Evolutionary conservation across 495 filamentous ascomycete genomes (phyloP).

Genomic region (Hypoxylon intermedium): DNA sequence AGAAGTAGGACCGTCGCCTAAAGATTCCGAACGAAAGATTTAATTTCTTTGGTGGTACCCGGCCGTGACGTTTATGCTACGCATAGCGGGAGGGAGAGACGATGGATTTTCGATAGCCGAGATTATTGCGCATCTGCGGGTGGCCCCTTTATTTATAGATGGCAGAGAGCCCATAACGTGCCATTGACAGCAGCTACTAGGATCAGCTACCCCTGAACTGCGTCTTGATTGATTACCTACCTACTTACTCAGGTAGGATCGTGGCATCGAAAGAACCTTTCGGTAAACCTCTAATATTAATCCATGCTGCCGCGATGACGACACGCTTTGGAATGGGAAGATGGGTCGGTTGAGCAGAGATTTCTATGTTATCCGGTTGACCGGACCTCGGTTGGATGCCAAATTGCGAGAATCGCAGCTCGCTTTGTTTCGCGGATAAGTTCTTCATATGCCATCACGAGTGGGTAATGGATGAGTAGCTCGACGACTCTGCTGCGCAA

Average conservation of each 20-base stretch:
- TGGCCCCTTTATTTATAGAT: constrained; percentile 9
- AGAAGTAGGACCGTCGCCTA: constrained; percentile 17
- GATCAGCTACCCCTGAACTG: constrained; percentile 3
- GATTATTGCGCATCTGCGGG: constrained; percentile 28
- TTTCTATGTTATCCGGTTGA: constrained; percentile 23
- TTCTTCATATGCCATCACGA: constrained; percentile 4
- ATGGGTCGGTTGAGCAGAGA: constrained; percentile 3
- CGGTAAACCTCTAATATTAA: constrained; percentile 17
- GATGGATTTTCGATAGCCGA: constrained; percentile 28
- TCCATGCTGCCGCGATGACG: constrained; percentile 14
- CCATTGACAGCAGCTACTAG: constrained; percentile 14
- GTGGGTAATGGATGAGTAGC: constrained; percentile 14
- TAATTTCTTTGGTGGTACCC: constrained; percentile 20
- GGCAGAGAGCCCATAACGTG: constrained; percentile 28
- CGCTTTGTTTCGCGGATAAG: constrained; percentile 22
- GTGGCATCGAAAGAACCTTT: constrained; percentile 8
- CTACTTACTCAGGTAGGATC: constrained; percentile 4
- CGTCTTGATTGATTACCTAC: background rate
- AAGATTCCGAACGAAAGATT: constrained; percentile 1
- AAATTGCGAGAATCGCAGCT: constrained; percentile 18
- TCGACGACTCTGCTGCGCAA: background rate
- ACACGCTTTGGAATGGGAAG: constrained; percentile 12
- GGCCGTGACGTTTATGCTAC: constrained; percentile 15
- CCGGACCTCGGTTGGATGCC: constrained; percentile 30
- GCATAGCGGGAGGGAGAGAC: too few species aligned